phyloP scores from a whole-genome alignment of 129 eudicot species.

The Heracleum sosnowskyi region DNA sequence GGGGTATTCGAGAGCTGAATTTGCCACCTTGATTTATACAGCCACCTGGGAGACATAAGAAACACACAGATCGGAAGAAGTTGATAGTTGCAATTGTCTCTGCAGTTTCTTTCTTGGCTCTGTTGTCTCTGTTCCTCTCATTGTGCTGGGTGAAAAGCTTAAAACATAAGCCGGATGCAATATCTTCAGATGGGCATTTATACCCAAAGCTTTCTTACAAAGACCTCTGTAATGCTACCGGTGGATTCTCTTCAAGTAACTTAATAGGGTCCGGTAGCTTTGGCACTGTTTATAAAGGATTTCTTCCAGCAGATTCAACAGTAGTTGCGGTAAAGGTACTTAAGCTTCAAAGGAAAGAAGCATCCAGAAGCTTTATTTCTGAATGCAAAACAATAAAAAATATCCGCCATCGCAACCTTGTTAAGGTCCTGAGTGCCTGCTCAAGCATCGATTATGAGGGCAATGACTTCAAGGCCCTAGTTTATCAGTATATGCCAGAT shows the following conservation, averaged over 20 bases:
- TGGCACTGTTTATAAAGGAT: conserved; percentile 1
- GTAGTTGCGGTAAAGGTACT: conserved; percentile 1
- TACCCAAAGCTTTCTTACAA: background rate
- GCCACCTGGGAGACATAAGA: background rate
- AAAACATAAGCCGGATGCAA: too few relatives aligned
- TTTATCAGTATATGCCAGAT: background rate
- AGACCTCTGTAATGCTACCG: background rate
- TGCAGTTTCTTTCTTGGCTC: background rate
- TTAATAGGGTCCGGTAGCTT: background rate
- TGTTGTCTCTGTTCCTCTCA: too few relatives aligned
- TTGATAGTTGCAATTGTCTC: background rate
- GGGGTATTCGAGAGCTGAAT: conserved; percentile 17
- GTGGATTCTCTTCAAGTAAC: background rate
- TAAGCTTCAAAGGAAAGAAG: background rate
- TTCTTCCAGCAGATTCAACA: background rate
- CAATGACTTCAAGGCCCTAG: background rate
- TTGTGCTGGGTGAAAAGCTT: too few relatives aligned
- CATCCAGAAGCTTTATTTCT: background rate
- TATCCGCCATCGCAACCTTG: conserved; percentile 1
- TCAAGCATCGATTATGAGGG: conserved; percentile 1
- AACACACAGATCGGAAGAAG: background rate
- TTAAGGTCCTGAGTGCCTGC: conserved; percentile 1
- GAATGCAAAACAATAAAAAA: conserved; percentile 1
- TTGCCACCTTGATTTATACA: conserved; percentile 1
- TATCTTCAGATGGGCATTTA: background rate